phyloP scores from a whole-genome alignment of 75 land plant species.

The Chamaecyparis obtusa region DNA sequence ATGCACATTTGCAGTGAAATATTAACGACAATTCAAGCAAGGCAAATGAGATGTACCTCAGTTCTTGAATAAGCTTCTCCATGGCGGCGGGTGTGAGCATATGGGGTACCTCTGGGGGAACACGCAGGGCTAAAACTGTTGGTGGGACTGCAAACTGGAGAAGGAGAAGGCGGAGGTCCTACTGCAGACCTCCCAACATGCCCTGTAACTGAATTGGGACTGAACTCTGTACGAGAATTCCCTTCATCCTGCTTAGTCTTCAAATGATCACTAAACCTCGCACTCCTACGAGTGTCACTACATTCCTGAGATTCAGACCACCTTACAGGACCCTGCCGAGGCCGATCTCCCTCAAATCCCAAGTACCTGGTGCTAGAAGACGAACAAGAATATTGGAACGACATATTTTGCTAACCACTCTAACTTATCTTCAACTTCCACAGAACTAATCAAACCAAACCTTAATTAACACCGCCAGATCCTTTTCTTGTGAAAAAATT shows the following conservation, averaged over 20 bases:
- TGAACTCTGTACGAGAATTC: not conserved
- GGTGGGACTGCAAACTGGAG: not conserved
- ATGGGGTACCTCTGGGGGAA: not conserved
- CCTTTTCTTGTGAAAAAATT: not conserved
- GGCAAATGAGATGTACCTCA: not conserved
- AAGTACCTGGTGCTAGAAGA: not conserved
- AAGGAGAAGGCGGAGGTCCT: not conserved
- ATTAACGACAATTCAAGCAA: not conserved
- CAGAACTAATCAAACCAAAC: not conserved
- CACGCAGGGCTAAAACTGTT: not conserved
- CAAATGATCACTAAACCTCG: not conserved
- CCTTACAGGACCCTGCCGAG: not conserved
- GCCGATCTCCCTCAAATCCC: not conserved
- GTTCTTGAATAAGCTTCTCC: not conserved
- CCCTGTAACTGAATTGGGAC: not conserved
- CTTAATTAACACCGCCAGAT: not conserved
- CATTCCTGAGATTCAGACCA: constrained; percentile 1
- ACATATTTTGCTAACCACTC: not conserved
- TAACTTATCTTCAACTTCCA: not conserved
- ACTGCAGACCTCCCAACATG: not conserved
- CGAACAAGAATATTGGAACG: not conserved
- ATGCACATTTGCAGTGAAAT: too few relatives aligned
- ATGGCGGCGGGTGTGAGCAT: not conserved
- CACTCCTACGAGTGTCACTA: not conserved
- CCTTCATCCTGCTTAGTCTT: not conserved